Evolutionary conservation across 352 stramenopile genomes (phyloP).

Genomic region (Chrysophaeum taylorii): DNA sequence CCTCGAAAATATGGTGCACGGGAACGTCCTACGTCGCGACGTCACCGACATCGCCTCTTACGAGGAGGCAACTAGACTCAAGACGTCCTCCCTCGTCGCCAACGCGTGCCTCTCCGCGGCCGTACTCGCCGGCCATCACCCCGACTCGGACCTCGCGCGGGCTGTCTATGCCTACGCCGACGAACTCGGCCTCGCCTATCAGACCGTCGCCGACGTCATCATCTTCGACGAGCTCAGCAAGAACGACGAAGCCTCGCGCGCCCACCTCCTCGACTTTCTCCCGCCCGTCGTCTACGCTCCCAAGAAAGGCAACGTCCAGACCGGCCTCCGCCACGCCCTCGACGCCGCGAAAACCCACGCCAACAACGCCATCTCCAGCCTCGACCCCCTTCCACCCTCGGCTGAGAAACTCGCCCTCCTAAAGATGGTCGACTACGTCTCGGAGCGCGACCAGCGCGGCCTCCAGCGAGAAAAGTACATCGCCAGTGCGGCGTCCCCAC

Average conservation of each 20-base stretch:
- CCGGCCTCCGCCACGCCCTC: neutral
- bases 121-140: neutral
- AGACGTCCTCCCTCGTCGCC: constrained; percentile 4
- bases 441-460: neutral
- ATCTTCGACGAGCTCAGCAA: neutral
- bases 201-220: constrained; percentile 5
- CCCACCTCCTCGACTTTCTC: neutral
- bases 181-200: neutral
- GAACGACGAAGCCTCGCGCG: no score
- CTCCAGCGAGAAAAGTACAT: constrained; percentile 13
- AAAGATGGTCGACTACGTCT: constrained; percentile 1
- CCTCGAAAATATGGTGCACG: constrained; percentile 5
- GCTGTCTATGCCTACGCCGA: neutral
- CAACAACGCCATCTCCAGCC: no score
- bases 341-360: neutral
- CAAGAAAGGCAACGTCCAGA: neutral
- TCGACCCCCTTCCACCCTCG: neutral
- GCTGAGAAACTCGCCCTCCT: neutral
- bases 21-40: neutral
- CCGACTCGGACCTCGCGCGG: neutral
- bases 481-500: no score
- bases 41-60: neutral
- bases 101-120: constrained; percentile 11
- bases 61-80: neutral
- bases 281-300: neutral